Conservation (phyloP, 1,284 basidiomycete genomes). For the Melampsora larici-populina region DNA sequence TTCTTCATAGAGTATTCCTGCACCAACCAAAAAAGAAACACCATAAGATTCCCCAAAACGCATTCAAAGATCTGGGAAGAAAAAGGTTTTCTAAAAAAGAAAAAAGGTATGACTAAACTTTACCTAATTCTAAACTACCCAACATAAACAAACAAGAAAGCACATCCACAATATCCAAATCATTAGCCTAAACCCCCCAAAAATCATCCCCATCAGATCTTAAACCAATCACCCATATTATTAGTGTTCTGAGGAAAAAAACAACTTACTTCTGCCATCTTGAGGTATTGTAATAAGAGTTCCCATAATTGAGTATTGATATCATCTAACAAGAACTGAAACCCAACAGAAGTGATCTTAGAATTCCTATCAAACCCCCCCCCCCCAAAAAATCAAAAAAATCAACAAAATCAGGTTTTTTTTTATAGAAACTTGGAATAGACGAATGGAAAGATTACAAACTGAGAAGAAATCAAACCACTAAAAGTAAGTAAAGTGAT, state of each 20-base stretch:
- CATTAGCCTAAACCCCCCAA: constrained; percentile 72
- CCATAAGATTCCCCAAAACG: too few species aligned
- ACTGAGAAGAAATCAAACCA: constrained; percentile 71
- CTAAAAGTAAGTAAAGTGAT: constrained; percentile 76
- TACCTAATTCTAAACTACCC: constrained; percentile 85
- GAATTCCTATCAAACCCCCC: constrained; percentile 57
- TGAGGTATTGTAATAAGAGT: constrained; percentile 81
- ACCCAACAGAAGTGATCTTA: constrained; percentile 89
- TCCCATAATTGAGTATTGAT: constrained; percentile 99
- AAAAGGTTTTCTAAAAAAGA: too few species aligned
- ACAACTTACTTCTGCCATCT: constrained; percentile 71
- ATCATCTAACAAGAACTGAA: constrained; percentile 93
- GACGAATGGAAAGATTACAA: constrained; percentile 2
- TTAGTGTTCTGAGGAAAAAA: too few species aligned
- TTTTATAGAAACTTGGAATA: too few species aligned
- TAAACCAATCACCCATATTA: too few species aligned
- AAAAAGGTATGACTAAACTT: constrained; percentile 59
- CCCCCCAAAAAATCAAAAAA: too few species aligned
- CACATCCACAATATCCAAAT: constrained; percentile 89
- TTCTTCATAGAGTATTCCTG: constrained; percentile 85
- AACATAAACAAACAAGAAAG: constrained; percentile 93
- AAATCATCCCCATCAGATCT: too few species aligned
- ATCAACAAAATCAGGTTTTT: too few species aligned
- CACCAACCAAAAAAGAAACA: constrained; percentile 17
- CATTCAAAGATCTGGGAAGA: too few species aligned